Conservation (phyloP, 2,329 filamentous ascomycete species). For the Paecilomyces fulvus region DNA sequence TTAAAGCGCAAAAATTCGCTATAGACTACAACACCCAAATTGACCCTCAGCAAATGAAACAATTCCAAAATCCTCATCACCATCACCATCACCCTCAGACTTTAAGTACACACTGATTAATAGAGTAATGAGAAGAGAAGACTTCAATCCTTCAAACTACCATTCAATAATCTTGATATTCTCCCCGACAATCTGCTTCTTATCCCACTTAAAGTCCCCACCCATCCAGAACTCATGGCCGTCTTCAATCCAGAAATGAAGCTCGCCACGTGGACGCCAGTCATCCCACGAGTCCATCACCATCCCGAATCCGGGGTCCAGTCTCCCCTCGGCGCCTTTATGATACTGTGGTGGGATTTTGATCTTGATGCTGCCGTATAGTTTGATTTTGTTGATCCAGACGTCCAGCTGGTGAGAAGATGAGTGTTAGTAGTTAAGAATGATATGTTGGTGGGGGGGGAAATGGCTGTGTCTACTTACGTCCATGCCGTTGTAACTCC, state of each 20-base stretch:
- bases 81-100: too few relatives aligned
- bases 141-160: neutral
- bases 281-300: neutral
- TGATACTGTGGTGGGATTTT: neutral
- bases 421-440: neutral
- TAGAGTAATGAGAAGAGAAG: too few relatives aligned
- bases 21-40: too few relatives aligned
- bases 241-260: neutral
- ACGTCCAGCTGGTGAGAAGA: neutral
- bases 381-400: neutral
- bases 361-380: neutral
- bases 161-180: neutral
- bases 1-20: too few relatives aligned
- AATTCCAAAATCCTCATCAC: too few relatives aligned
- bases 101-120: too few relatives aligned
- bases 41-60: too few relatives aligned
- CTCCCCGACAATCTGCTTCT: neutral
- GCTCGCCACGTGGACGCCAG: neutral
- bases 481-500: neutral
- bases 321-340: neutral
- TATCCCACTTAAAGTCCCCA: neutral
- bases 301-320: neutral
- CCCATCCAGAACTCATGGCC: neutral
- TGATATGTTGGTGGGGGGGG: neutral
- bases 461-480: neutral